phyloP scores from a whole-genome alignment of 2,329 filamentous ascomycete species.

The Pseudopithomyces maydicus region DNA sequence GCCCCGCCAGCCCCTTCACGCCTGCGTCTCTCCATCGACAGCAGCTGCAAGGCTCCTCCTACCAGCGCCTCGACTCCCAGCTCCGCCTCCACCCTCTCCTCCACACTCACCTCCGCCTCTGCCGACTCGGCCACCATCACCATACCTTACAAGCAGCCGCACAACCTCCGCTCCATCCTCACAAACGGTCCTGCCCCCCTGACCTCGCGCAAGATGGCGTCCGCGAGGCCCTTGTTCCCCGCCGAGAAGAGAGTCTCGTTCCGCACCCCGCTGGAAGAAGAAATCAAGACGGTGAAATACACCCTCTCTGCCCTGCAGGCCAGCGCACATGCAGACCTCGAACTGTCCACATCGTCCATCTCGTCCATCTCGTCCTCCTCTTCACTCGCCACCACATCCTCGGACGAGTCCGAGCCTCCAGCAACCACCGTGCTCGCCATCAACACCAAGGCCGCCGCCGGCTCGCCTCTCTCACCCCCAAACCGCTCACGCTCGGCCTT shows the following conservation, averaged over 20 bases:
- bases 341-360: conserved; percentile 49
- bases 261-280: conserved; percentile 60
- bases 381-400: conserved; percentile 24
- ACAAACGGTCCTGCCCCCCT: conserved; percentile 50
- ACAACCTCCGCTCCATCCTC: conserved; percentile 53
- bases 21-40: conserved; percentile 36
- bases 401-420: conserved; percentile 18
- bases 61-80: conserved; percentile 38
- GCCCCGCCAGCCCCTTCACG: conserved; percentile 22
- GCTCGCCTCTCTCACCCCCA: conserved; percentile 19
- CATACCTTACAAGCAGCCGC: conserved; percentile 53
- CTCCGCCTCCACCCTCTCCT: conserved; percentile 44
- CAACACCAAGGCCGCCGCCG: conserved; percentile 5
- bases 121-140: conserved; percentile 42
- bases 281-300: conserved; percentile 62
- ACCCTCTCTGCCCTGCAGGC: conserved; percentile 40
- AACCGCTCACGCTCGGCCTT: conserved; percentile 17
- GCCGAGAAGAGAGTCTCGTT: conserved; percentile 64
- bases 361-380: conserved; percentile 40
- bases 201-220: conserved; percentile 47
- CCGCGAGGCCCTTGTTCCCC: conserved; percentile 56
- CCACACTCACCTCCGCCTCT: conserved; percentile 47
- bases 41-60: conserved; percentile 24
- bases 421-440: conserved; percentile 19
- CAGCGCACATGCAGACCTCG: conserved; percentile 59